These are phyloP conservation scores for Rhizoctonia solani DNA, from an alignment of 1,284 basidiomycete species.

Conservation along the genomic window DNA sequence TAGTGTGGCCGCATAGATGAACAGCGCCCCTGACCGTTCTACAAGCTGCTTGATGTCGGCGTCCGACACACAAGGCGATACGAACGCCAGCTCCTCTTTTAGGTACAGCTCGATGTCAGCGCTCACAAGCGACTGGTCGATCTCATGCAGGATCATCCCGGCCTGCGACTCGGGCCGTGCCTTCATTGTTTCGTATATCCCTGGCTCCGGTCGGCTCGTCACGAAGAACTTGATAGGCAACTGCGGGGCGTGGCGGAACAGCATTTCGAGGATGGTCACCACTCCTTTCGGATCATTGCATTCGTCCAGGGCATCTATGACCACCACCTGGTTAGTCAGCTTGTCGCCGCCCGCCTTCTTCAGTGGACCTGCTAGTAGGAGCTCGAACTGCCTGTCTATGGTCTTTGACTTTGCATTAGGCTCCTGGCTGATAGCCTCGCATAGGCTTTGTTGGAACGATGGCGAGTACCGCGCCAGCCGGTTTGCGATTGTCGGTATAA, in stretches of 20 bases:
- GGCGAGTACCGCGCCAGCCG: conserved; percentile 40
- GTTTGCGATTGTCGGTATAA: conserved; percentile 40
- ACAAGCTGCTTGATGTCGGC: background rate
- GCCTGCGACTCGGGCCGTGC: background rate
- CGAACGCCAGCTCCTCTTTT: background rate
- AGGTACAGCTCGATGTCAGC: conserved; percentile 6
- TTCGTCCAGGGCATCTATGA: conserved; percentile 46
- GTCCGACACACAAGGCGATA: background rate
- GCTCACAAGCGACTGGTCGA: background rate
- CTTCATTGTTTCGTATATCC: background rate
- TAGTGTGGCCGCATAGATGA: conserved; percentile 10
- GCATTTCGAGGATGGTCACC: conserved; percentile 38
- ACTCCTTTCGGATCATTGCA: conserved; percentile 38
- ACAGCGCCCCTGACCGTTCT: background rate
- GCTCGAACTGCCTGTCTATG: conserved; percentile 40
- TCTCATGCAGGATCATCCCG: background rate
- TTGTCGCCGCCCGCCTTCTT: background rate
- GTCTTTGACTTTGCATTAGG: conserved; percentile 39
- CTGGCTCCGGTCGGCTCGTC: conserved; percentile 43
- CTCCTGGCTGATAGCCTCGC: conserved; percentile 4
- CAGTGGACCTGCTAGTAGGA: conserved; percentile 32
- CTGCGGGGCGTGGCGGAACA: conserved; percentile 41
- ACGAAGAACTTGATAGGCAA: conserved; percentile 44
- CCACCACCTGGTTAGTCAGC: background rate
- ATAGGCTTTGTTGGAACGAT: background rate